These are phyloP conservation scores for Papiliotrema flavescens DNA, from an alignment of 1,284 basidiomycete genomes.

Conservation along the genomic window DNA sequence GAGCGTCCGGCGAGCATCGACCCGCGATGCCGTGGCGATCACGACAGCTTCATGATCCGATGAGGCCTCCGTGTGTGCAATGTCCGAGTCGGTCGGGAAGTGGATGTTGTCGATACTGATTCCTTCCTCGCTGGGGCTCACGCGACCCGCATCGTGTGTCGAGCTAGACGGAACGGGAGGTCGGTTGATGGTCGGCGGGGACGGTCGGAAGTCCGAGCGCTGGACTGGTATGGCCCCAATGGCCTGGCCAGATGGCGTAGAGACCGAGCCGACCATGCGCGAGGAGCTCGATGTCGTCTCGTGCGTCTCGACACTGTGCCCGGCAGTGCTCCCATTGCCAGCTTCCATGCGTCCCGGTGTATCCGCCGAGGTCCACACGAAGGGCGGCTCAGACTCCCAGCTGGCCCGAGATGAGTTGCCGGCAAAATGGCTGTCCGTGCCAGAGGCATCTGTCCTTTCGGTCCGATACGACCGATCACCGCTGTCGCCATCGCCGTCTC, in stretches of 20 bases:
- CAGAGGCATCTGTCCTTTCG: constrained; percentile 2
- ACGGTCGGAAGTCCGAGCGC: constrained; percentile 17
- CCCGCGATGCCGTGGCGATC: constrained; percentile 25
- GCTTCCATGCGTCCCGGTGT: constrained; percentile 1
- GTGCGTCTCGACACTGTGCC: constrained; percentile 4
- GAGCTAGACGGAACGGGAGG: neutral
- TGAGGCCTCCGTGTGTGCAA: constrained; percentile 20
- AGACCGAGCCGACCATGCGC: neutral
- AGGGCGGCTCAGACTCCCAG: constrained; percentile 30
- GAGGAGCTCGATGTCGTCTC: neutral
- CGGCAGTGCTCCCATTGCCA: neutral
- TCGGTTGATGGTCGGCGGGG: neutral
- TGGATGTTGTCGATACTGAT: constrained; percentile 33
- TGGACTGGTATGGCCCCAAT: constrained; percentile 10
- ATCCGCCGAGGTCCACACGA: constrained; percentile 23
- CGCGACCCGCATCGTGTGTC: neutral
- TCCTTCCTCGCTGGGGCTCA: constrained; percentile 7
- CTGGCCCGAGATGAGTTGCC: constrained; percentile 18
- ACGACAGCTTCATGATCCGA: constrained; percentile 17
- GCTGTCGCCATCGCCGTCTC: neutral
- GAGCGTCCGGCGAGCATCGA: constrained; percentile 33
- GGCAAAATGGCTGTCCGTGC: constrained; percentile 13
- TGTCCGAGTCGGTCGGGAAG: constrained; percentile 32
- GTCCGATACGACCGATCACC: neutral
- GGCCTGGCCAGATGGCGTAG: neutral